A percentile compares a stretch with the other conserved stretches of the same genome.
Conservation (phyloP, 2,329 filamentous ascomycete genomes). For the Penicillium fuscoglaucum region DNA sequence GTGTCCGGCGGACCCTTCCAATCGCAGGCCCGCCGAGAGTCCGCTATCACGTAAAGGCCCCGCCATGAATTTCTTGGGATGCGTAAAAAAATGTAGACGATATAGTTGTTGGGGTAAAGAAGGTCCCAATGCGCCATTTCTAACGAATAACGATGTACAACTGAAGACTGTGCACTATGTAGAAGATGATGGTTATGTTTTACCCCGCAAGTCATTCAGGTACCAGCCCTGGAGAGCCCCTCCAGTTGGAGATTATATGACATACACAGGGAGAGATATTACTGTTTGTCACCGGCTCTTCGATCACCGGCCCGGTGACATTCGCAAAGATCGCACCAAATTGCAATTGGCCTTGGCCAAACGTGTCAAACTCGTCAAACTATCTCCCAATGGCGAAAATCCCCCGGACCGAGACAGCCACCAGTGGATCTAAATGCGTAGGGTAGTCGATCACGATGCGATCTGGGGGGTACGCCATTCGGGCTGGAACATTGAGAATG, state of each 20-base stretch:
- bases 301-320: constrained; percentile 21
- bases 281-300: neutral
- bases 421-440: constrained; percentile 7
- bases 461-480: constrained; percentile 3
- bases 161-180: constrained; percentile 8
- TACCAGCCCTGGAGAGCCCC: constrained; percentile 18
- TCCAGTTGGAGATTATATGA: constrained; percentile 15
- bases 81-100: neutral
- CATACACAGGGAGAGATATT: neutral
- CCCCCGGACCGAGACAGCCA: constrained; percentile 21
- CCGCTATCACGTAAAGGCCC: constrained; percentile 26
- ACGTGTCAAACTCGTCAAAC: neutral
- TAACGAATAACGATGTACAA: constrained; percentile 2
- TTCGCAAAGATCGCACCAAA: constrained; percentile 3
- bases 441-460: constrained; percentile 12
- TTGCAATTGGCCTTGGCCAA: neutral
- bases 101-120: constrained; percentile 2
- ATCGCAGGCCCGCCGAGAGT: constrained; percentile 22
- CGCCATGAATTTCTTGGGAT: constrained; percentile 8
- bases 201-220: constrained; percentile 29
- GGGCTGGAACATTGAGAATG: constrained; percentile 11
- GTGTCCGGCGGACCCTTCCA: constrained; percentile 25
- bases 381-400: constrained; percentile 20
- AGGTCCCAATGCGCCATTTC: constrained; percentile 8
- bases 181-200: constrained; percentile 13